Conservation (phyloP, 768 basidiomycete genomes). For the Tephrocybe sp. region DNA sequence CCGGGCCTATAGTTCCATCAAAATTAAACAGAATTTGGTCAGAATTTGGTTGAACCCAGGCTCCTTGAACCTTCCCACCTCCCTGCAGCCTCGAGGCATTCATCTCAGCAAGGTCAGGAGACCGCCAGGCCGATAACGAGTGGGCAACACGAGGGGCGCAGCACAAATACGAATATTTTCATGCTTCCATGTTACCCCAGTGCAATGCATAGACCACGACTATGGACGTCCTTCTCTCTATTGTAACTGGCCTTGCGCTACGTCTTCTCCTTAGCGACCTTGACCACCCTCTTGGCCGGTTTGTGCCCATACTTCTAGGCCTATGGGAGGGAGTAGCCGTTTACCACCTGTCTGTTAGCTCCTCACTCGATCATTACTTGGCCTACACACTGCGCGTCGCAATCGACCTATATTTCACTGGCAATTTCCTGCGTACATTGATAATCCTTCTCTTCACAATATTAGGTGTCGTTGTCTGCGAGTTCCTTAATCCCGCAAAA, state of each 20-base stretch:
- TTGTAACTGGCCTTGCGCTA: conserved; percentile 41
- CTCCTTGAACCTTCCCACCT: conserved; percentile 14
- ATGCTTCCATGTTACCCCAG: conserved; percentile 1
- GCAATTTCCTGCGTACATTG: conserved; percentile 29
- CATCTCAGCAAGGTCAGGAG: conserved; percentile 5
- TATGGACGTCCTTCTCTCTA: conserved; percentile 45
- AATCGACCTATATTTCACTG: conserved; percentile 41
- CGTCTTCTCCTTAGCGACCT: conserved; percentile 33
- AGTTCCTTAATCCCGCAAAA: conserved; percentile 28
- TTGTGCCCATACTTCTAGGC: conserved; percentile 38
- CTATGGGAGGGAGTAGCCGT: conserved; percentile 69
- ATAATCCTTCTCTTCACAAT: conserved; percentile 39
- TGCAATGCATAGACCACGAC: conserved; percentile 14
- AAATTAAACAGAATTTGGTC: neutral
- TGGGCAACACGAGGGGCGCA: conserved; percentile 11
- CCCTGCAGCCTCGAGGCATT: conserved; percentile 10
- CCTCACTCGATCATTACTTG: conserved; percentile 38
- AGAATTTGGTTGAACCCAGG: neutral
- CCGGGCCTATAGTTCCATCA: neutral
- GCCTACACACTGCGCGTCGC: conserved; percentile 43
- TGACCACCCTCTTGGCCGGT: conserved; percentile 23
- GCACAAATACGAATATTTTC: conserved; percentile 4
- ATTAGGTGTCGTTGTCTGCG: conserved; percentile 34
- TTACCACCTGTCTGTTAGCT: conserved; percentile 35
- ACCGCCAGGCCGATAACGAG: conserved; percentile 6